A percentile compares a stretch with the other conserved stretches of the same genome.
These are phyloP conservation scores for Ustilago vetiveriae DNA, from an alignment of 1,284 basidiomycete genomes.

Conservation along the genomic window DNA sequence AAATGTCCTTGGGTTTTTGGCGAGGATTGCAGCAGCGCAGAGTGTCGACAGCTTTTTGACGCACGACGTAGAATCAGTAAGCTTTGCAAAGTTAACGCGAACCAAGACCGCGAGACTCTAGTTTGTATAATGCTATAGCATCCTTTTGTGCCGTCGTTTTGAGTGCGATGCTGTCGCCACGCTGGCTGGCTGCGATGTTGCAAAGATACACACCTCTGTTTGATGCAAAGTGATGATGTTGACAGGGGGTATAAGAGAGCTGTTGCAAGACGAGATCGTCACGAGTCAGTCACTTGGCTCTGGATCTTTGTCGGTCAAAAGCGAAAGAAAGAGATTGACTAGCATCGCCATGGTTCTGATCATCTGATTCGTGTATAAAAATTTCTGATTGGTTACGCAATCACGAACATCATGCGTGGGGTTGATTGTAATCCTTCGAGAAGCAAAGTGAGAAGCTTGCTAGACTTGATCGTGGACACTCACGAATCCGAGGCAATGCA, in stretches of 20 bases:
- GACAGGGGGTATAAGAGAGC: too few relatives aligned
- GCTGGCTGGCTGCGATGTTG: not conserved
- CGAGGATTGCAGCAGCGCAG: too few relatives aligned
- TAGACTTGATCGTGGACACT: slow-evolving; percentile 23
- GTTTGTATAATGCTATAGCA: slow-evolving; percentile 57
- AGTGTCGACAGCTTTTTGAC: too few relatives aligned
- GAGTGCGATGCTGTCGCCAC: slow-evolving; percentile 1
- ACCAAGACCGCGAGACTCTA: slow-evolving; percentile 64
- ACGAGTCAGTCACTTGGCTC: too few relatives aligned
- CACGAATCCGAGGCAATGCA: not conserved
- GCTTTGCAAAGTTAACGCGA: slow-evolving; percentile 58
- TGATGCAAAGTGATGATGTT: not conserved
- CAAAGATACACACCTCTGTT: slow-evolving; percentile 2
- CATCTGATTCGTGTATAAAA: slow-evolving; percentile 55
- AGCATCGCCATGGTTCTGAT: slow-evolving; percentile 16
- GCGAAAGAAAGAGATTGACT: not conserved
- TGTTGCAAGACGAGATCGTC: not conserved
- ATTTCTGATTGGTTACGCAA: slow-evolving; percentile 44
- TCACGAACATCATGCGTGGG: slow-evolving; percentile 47
- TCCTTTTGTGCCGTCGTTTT: slow-evolving; percentile 32
- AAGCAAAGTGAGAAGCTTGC: not conserved
- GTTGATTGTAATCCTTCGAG: slow-evolving; percentile 40
- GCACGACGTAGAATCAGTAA: slow-evolving; percentile 44
- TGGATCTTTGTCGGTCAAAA: too few relatives aligned
- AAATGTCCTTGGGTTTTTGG: too few relatives aligned